Evolutionary conservation across 768 basidiomycete species (phyloP).

Genomic region (Suillus tomentosus): DNA sequence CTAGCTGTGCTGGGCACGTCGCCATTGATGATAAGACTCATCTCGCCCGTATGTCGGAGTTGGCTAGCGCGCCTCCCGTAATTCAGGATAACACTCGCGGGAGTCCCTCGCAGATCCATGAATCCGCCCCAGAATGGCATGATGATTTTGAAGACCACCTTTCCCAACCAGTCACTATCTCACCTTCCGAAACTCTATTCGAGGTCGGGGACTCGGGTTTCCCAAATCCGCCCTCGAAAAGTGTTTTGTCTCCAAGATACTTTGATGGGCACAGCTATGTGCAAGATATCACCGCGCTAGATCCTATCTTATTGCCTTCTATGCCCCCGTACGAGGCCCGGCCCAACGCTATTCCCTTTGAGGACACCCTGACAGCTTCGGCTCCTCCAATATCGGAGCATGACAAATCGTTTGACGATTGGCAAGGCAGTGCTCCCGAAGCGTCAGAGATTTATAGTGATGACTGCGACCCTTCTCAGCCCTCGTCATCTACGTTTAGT

Average conservation of each 20-base stretch:
- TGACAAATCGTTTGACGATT: conserved; percentile 24
- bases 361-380: conserved; percentile 44
- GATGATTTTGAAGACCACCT: conserved; percentile 48
- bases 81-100: conserved; percentile 19
- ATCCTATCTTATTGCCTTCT: background rate
- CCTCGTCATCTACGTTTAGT: conserved; percentile 9
- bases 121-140: conserved; percentile 56
- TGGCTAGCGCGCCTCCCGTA: conserved; percentile 55
- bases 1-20: conserved; percentile 52
- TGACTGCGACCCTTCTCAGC: conserved; percentile 11
- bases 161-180: conserved; percentile 36
- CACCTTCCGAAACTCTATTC: conserved; percentile 47
- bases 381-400: conserved; percentile 40
- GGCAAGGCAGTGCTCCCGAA: conserved; percentile 20
- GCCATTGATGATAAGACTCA: conserved; percentile 65
- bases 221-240: conserved; percentile 5
- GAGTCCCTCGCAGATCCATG: conserved; percentile 22
- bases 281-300: conserved; percentile 1
- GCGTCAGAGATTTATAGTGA: conserved; percentile 1
- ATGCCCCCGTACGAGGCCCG: conserved; percentile 2
- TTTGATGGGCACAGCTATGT: conserved; percentile 8
- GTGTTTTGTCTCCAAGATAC: background rate
- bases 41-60: conserved; percentile 52
- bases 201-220: conserved; percentile 22
- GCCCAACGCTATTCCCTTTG: conserved; percentile 34